These are phyloP conservation scores for Zygoascus ofunaensis DNA, from an alignment of 805 yeast genomes.

Conservation along the genomic window DNA sequence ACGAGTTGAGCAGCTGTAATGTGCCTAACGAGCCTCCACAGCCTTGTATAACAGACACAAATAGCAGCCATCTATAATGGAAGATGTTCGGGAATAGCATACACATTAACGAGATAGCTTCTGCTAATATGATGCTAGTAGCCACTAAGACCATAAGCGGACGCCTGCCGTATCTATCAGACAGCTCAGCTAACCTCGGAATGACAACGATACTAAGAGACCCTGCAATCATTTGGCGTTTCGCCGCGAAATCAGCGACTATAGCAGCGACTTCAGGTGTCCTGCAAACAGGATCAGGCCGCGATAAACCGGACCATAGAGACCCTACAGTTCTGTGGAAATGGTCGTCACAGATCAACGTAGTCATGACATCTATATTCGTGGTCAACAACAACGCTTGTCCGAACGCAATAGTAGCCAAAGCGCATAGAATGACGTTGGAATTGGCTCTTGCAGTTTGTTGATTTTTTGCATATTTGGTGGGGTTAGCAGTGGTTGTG, in stretches of 20 bases:
- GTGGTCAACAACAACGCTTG: constrained; percentile 15
- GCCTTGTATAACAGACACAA: constrained; percentile 38
- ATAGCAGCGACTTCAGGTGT: constrained; percentile 14
- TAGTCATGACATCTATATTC: constrained; percentile 16
- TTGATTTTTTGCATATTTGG: too few species aligned
- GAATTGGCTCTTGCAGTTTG: constrained; percentile 1
- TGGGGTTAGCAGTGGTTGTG: background rate
- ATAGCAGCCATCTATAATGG: constrained; percentile 30
- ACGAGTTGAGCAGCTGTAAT: constrained; percentile 48
- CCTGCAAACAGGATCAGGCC: constrained; percentile 16
- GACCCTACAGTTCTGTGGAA: constrained; percentile 5
- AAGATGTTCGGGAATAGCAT: constrained; percentile 13
- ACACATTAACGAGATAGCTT: constrained; percentile 13
- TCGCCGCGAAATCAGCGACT: constrained; percentile 16
- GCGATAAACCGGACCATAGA: too few species aligned
- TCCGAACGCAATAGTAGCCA: constrained; percentile 11
- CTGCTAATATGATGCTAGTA: constrained; percentile 9
- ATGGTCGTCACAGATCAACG: constrained; percentile 16
- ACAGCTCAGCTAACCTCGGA: constrained; percentile 47
- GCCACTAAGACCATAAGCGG: constrained; percentile 31
- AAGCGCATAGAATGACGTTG: constrained; percentile 6
- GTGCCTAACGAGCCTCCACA: constrained; percentile 57
- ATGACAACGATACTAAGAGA: constrained; percentile 14
- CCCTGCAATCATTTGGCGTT: constrained; percentile 10
- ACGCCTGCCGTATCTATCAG: constrained; percentile 58